These are phyloP conservation scores for Zygosaccharomyces pseudorouxii DNA, from an alignment of 805 yeast genomes.

Conservation along the genomic window DNA sequence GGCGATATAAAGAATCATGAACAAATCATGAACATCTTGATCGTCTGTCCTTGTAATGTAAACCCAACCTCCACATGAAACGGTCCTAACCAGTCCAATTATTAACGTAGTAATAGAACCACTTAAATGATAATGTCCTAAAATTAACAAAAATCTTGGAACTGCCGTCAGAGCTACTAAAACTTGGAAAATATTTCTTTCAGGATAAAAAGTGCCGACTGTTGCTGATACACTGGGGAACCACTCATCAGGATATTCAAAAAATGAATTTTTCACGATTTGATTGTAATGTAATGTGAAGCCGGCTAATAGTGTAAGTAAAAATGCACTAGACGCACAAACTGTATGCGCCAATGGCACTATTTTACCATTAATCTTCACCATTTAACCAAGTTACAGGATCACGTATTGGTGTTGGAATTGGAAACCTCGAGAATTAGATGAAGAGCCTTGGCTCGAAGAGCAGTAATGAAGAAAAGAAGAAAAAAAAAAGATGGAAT, in stretches of 20 bases:
- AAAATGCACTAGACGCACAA: conserved; percentile 69
- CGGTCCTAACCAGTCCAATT: conserved; percentile 79
- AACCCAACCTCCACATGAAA: conserved; percentile 98
- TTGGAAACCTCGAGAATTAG: background rate
- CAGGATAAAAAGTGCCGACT: conserved; percentile 96
- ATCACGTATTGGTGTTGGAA: background rate
- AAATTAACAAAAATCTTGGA: conserved; percentile 70
- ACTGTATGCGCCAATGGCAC: conserved; percentile 69
- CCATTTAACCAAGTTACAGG: conserved; percentile 16
- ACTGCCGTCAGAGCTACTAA: conserved; percentile 91
- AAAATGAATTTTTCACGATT: conserved; percentile 81
- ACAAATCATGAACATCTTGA: conserved; percentile 92
- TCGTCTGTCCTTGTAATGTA: conserved; percentile 96
- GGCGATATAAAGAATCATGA: conserved; percentile 87
- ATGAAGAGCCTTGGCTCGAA: background rate
- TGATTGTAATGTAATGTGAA: conserved; percentile 75
- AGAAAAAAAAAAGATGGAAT: background rate
- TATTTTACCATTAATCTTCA: conserved; percentile 54
- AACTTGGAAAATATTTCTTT: conserved; percentile 85
- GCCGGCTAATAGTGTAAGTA: conserved; percentile 71
- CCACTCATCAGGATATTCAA: conserved; percentile 97
- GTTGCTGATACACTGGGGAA: conserved; percentile 96
- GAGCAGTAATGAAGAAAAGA: background rate
- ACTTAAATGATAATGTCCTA: conserved; percentile 42
- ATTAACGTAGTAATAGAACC: conserved; percentile 24